Evolutionary conservation across 1,284 basidiomycete species (phyloP).

Genomic region (Takashimella tepidaria): DNA sequence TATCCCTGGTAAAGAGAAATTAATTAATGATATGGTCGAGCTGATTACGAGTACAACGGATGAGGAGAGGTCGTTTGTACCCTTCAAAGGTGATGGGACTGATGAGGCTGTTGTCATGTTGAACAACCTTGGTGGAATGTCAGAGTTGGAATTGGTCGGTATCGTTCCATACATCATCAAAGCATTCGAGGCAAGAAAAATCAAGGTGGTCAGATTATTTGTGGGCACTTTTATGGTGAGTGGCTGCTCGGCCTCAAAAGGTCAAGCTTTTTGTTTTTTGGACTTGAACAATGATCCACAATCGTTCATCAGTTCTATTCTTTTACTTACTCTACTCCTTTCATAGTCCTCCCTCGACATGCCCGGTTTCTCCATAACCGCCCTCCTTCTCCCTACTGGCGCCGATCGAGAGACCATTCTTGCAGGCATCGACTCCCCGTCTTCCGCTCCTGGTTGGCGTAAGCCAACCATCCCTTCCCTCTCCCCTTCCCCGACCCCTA

Average conservation of each 20-base stretch:
- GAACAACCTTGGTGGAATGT: conserved; percentile 65
- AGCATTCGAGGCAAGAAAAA: conserved; percentile 56
- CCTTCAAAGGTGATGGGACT: conserved; percentile 62
- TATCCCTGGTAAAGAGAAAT: conserved; percentile 59
- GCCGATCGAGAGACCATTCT: conserved; percentile 56
- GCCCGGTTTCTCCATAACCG: conserved; percentile 87
- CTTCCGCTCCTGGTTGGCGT: conserved; percentile 72
- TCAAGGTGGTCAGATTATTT: conserved; percentile 61
- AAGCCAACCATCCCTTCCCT: conserved; percentile 7
- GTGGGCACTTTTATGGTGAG: conserved; percentile 70
- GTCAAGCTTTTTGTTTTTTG: no score
- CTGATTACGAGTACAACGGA: conserved; percentile 70
- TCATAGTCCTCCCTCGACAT: conserved; percentile 81
- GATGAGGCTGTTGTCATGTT: conserved; percentile 55
- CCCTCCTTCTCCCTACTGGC: conserved; percentile 66
- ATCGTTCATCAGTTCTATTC: not conserved
- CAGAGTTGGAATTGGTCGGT: conserved; percentile 75
- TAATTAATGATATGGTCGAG: conserved; percentile 66
- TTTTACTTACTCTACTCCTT: not conserved
- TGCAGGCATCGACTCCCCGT: conserved; percentile 67
- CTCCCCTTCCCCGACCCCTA: conserved; percentile 8
- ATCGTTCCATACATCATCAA: conserved; percentile 49
- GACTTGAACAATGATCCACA: no score
- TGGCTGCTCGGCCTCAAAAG: no score
- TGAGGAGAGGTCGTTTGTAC: conserved; percentile 75